Percentiles rank a stretch among this genome's conserved stretches.
These are phyloP conservation scores for Tuber borchii DNA, from an alignment of 495 filamentous ascomycete genomes.

Conservation along the genomic window DNA sequence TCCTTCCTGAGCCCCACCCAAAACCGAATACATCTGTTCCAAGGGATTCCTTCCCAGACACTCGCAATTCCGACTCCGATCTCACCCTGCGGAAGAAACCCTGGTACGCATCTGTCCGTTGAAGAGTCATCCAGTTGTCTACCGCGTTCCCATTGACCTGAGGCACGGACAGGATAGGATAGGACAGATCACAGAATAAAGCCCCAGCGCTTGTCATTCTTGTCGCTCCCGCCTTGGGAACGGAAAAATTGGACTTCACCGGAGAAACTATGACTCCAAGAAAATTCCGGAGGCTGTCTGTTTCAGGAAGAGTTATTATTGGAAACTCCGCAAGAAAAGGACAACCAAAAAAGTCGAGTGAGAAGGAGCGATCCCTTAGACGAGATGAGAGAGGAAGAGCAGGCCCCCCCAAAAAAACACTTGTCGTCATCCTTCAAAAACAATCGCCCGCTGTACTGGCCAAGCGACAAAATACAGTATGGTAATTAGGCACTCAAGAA, in stretches of 20 bases:
- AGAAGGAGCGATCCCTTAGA: background rate
- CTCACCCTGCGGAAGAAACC: background rate
- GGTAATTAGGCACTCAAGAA: background rate
- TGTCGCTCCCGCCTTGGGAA: background rate
- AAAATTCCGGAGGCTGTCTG: background rate
- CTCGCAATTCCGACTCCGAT: background rate
- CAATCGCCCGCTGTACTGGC: background rate
- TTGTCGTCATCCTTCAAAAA: background rate
- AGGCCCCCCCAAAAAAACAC: background rate
- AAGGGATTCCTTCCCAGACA: background rate
- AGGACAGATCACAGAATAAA: background rate
- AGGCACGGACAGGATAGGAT: background rate
- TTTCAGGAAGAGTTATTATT: conserved; percentile 1
- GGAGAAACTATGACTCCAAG: conserved; percentile 2
- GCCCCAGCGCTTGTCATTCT: background rate
- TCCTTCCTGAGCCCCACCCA: background rate
- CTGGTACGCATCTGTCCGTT: background rate
- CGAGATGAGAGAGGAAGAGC: background rate
- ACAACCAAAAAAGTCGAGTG: background rate
- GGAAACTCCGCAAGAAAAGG: background rate
- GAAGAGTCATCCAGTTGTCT: background rate
- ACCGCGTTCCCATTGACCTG: background rate
- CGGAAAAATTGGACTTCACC: background rate
- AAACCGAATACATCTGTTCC: background rate
- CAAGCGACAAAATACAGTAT: background rate